Conservation (phyloP, 345 rosid species). For the Raphanus sativus region DNA sequence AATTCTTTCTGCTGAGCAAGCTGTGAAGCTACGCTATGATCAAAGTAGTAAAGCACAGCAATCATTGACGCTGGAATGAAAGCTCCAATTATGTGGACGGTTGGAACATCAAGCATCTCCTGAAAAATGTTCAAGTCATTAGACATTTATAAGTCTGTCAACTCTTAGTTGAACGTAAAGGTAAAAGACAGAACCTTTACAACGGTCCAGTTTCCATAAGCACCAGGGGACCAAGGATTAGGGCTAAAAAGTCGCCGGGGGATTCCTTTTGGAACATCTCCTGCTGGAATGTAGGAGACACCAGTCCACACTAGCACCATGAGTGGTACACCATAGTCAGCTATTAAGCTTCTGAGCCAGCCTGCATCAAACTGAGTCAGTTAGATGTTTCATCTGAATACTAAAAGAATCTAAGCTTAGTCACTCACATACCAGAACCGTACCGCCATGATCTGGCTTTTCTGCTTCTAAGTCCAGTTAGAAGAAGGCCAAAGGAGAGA, state of each 20-base stretch:
- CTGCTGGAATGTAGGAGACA: constrained; percentile 75
- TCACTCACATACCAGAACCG: constrained; percentile 67
- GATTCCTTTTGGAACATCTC: constrained; percentile 79
- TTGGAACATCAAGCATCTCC: constrained; percentile 2
- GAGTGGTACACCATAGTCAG: constrained; percentile 94
- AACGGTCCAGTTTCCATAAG: neutral
- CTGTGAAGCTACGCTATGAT: neutral
- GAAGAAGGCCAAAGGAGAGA: constrained; percentile 84
- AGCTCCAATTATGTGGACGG: neutral
- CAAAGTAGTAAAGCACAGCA: neutral
- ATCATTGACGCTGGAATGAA: neutral
- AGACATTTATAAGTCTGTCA: neutral
- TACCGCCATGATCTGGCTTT: constrained; percentile 94
- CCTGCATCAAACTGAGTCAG: constrained; percentile 46
- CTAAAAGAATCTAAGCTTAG: constrained; percentile 29
- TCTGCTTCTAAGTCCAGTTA: constrained; percentile 77
- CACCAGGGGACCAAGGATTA: neutral
- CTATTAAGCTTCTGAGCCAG: constrained; percentile 81
- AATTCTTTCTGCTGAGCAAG: neutral
- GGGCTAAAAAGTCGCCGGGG: constrained; percentile 1
- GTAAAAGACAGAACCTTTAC: neutral
- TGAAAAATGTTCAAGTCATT: neutral
- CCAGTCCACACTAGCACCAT: constrained; percentile 97
- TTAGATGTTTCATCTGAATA: constrained; percentile 12
- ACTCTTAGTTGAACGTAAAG: neutral